These are phyloP conservation scores for Suhomyces yuchorum DNA, from an alignment of 1,139 yeast genomes.

Conservation along the genomic window DNA sequence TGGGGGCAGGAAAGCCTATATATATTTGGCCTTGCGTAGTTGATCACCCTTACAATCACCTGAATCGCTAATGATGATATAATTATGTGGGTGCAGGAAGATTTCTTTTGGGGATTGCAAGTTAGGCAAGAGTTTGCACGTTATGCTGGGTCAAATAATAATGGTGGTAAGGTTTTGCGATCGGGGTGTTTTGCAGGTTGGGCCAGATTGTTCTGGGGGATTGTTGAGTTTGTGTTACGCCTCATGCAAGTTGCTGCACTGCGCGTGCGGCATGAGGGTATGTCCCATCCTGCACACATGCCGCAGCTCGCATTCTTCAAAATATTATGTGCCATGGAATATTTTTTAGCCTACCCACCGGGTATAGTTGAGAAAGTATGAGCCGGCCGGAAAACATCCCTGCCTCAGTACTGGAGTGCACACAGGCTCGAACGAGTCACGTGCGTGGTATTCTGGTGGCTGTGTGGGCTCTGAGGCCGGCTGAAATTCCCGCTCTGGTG, in stretches of 20 bases:
- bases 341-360: neutral
- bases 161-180: slow-evolving; percentile 5
- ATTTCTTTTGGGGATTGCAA: slow-evolving; percentile 11
- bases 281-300: neutral
- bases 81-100: slow-evolving; percentile 10
- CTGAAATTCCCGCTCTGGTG: no score
- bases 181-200: slow-evolving; percentile 8
- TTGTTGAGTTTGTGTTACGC: slow-evolving; percentile 3
- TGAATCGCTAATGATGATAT: slow-evolving; percentile 8
- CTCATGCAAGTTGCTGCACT: neutral
- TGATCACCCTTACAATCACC: slow-evolving; percentile 6
- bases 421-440: no score
- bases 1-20: slow-evolving; percentile 3
- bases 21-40: slow-evolving; percentile 8
- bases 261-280: neutral
- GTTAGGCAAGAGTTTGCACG: slow-evolving; percentile 7
- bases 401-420: neutral
- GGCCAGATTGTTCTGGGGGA: slow-evolving; percentile 4
- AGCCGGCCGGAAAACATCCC: neutral
- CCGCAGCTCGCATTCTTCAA: neutral
- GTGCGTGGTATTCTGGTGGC: no score
- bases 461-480: no score
- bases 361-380: neutral
- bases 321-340: neutral
- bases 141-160: slow-evolving; percentile 6